phyloP scores from a whole-genome alignment of 805 yeast species.

The Candida palmyrensis region DNA sequence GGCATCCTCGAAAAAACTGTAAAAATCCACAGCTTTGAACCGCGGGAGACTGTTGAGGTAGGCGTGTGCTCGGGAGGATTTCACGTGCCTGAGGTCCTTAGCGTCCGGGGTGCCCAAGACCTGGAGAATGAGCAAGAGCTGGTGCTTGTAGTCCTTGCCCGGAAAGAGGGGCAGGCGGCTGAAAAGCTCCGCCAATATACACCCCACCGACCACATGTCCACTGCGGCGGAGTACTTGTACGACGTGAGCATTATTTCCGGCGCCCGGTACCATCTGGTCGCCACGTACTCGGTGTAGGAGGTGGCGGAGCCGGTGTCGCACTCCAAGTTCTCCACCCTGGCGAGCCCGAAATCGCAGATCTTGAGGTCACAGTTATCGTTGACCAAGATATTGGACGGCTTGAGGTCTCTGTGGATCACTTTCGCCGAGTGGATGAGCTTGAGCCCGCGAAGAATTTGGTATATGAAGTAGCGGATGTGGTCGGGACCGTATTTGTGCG shows the following conservation, averaged over 20 bases:
- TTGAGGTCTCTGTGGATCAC: conserved; percentile 76
- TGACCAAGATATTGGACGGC: conserved; percentile 65
- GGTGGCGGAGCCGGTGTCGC: conserved; percentile 19
- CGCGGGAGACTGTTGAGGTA: conserved; percentile 23
- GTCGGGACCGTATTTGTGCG: conserved; percentile 55
- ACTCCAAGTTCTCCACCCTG: conserved; percentile 41
- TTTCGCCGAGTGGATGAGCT: conserved; percentile 64
- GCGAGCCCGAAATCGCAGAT: conserved; percentile 79
- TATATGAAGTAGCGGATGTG: conserved; percentile 68
- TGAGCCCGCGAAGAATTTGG: conserved; percentile 66
- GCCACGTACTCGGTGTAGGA: conserved; percentile 78
- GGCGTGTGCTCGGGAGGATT: conserved; percentile 19
- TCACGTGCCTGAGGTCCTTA: conserved; percentile 15
- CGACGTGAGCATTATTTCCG: conserved; percentile 73
- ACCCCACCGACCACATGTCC: conserved; percentile 79
- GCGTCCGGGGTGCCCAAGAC: conserved; percentile 60
- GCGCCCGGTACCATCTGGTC: conserved; percentile 82
- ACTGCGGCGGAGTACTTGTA: conserved; percentile 72
- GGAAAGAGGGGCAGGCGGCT: conserved; percentile 63
- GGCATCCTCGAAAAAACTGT: conserved; percentile 11
- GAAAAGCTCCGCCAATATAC: conserved; percentile 69
- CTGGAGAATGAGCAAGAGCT: conserved; percentile 59
- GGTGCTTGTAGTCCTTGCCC: conserved; percentile 71
- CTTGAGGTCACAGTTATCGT: conserved; percentile 68
- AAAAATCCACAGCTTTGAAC: conserved; percentile 14